Conservation (phyloP, 805 yeast species). For the Phaffomyces thermotolerans region DNA sequence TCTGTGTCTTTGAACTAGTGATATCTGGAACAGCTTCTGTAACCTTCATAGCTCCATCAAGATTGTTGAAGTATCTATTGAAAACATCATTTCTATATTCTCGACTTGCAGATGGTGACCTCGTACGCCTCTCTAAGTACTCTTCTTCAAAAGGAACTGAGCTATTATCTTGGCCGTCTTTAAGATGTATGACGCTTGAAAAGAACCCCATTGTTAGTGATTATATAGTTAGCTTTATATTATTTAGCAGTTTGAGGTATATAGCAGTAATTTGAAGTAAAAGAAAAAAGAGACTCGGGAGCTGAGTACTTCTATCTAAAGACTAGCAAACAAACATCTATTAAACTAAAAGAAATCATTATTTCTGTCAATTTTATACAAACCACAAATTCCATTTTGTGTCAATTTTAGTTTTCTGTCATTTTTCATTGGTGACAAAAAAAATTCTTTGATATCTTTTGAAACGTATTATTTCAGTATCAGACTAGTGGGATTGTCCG, state of each 20-base stretch:
- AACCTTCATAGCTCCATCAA: not conserved
- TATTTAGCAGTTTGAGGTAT: not conserved
- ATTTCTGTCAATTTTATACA: not conserved
- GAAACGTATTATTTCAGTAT: too few relatives aligned
- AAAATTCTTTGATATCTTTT: too few relatives aligned
- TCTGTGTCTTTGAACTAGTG: not conserved
- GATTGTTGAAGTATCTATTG: conserved; percentile 1
- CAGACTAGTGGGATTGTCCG: not conserved
- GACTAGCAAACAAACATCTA: too few relatives aligned
- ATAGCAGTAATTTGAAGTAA: too few relatives aligned
- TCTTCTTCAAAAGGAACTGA: conserved; percentile 7
- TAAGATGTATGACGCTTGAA: not conserved
- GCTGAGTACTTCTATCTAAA: too few relatives aligned
- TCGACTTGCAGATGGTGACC: conserved; percentile 6
- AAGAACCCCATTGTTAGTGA: conserved; percentile 7
- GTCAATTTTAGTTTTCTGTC: not conserved
- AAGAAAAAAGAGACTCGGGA: too few relatives aligned
- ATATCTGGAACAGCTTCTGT: not conserved
- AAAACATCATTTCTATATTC: conserved; percentile 5
- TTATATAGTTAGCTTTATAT: too few relatives aligned
- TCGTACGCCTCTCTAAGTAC: conserved; percentile 2
- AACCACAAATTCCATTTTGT: not conserved
- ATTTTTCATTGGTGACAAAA: not conserved
- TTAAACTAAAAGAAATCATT: too few relatives aligned
- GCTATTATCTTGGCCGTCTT: not conserved